Base-by-base conservation (phyloP, 1,284 basidiomycete genomes). In the Pyrrhoderma noxium region DNA sequence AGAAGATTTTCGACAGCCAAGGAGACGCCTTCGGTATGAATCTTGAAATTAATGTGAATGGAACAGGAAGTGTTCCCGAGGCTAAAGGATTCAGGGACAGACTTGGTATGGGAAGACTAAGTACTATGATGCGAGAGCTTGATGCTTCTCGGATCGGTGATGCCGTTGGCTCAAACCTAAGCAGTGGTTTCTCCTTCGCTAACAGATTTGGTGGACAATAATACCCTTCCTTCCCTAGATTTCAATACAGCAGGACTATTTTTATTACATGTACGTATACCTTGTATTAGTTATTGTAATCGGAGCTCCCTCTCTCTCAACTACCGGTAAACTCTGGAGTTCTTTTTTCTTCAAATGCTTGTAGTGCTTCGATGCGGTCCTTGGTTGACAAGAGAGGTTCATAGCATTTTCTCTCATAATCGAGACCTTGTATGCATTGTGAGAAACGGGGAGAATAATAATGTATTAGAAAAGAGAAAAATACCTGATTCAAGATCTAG, bases 271-370 rank as follows among this genome's bases (percentile, higher is more conserved):
- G 49, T 54, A 60, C 63, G 59, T 56, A 49, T 54, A 59, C 60
- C 61, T 54, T 59, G 56, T 59, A 61, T 49, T 55, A 22, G 38
- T 5, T 40, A 40, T 55, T 60, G 59, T 47, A 43, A 45, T 25
- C 47, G 19, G 53, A 46, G 49, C 49, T 38, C 76, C 74, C 27
- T 31, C 7, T 31, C 27, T 31, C 27, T 31, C 11, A 92, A 72
- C 90, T 82, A 27, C 93, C 93, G 60, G 75, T 80, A 69, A 95
- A 96, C 21, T 83, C 68, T 1, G 93, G 91, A 27, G 71, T 69
- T 44, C 93, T 75, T 69, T 96, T 97, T 69, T 93, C 89, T 57
- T 79, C 85, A 70, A 97, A 97, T 2, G 93, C 93, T 53, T 80
- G 70, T 27, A 97, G 71, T 9, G 93, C 94, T 67, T 97, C 93